A percentile compares a stretch with the other conserved stretches of the same genome.
Conservation (phyloP, 768 basidiomycete genomes). For the Termitomyces sp. region DNA sequence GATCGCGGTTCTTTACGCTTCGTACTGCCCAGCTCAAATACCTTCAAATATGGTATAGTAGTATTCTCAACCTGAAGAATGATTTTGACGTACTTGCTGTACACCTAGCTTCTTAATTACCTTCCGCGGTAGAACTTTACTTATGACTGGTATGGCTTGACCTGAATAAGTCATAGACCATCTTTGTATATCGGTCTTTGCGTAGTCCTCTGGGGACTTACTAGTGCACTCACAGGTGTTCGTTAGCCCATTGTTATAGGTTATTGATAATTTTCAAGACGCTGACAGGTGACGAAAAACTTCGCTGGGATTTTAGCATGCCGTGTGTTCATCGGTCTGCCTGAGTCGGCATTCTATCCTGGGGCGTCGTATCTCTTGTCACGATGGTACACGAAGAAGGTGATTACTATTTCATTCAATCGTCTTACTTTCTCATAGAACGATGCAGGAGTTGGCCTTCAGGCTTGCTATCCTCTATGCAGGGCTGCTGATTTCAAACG, state of each 20-base stretch:
- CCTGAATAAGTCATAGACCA: slow-evolving; percentile 35
- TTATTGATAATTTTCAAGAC: not conserved
- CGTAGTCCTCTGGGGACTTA: slow-evolving; percentile 60
- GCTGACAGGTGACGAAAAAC: slow-evolving; percentile 45
- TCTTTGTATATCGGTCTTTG: slow-evolving; percentile 60
- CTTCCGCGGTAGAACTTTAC: slow-evolving; percentile 39
- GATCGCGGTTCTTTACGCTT: slow-evolving; percentile 51
- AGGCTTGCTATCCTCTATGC: slow-evolving; percentile 58
- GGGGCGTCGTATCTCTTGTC: slow-evolving; percentile 46
- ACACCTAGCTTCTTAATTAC: slow-evolving; percentile 46
- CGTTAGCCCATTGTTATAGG: slow-evolving; percentile 4
- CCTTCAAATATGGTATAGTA: slow-evolving; percentile 60
- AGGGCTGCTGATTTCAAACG: slow-evolving; percentile 61
- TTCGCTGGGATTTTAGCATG: slow-evolving; percentile 53
- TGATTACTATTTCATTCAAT: slow-evolving; percentile 2
- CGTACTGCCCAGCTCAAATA: slow-evolving; percentile 62
- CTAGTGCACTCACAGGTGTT: slow-evolving; percentile 62
- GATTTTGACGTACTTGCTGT: not conserved
- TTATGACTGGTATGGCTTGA: not conserved
- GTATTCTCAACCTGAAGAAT: not conserved
- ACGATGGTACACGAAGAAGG: slow-evolving; percentile 61
- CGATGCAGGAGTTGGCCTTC: slow-evolving; percentile 56
- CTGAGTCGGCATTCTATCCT: slow-evolving; percentile 68
- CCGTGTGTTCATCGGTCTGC: slow-evolving; percentile 60
- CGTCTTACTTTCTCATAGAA: not conserved